Percentiles rank a stretch among this genome's conserved stretches.
Conservation (phyloP, 2,329 filamentous ascomycete genomes). For the Colletotrichum australisinense region DNA sequence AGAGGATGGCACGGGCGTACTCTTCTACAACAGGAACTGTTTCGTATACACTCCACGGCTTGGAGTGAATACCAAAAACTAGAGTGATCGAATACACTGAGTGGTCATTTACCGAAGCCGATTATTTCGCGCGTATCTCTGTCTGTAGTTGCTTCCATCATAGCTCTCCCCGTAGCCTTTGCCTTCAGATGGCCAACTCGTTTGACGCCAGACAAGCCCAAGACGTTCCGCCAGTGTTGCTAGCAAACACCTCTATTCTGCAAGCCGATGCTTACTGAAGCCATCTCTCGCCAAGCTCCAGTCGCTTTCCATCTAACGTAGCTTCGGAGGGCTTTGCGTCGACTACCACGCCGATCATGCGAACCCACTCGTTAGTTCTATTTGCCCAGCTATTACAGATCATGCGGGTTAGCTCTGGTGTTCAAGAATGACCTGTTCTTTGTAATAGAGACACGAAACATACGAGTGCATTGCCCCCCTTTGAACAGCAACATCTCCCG, state of each 20-base stretch:
- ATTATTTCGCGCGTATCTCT: too few species aligned
- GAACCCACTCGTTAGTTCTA: background rate
- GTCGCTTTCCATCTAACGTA: background rate
- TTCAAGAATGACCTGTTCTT: background rate
- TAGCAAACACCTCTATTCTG: background rate
- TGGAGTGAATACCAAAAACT: background rate
- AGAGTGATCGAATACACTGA: background rate
- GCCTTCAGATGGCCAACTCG: too few species aligned
- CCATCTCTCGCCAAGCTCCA: slow-evolving; percentile 9
- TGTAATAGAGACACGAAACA: background rate
- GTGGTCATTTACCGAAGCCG: too few species aligned
- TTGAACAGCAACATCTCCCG: slow-evolving; percentile 20
- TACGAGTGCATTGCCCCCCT: slow-evolving; percentile 16
- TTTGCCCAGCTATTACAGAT: slow-evolving; percentile 1
- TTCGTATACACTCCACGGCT: background rate
- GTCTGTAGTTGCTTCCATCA: too few species aligned
- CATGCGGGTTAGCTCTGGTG: background rate
- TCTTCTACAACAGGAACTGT: background rate
- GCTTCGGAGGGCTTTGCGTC: slow-evolving; percentile 2
- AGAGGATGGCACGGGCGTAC: background rate
- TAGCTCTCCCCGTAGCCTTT: too few species aligned
- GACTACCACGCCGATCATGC: slow-evolving; percentile 7
- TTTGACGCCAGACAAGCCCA: too few species aligned
- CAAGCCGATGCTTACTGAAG: background rate
- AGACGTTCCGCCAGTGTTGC: too few species aligned